Evolutionary conservation across 2,329 filamentous ascomycete species (phyloP), one percentile per base, ranked within the genome.

Genomic region (Penicillium concentricum): DNA sequence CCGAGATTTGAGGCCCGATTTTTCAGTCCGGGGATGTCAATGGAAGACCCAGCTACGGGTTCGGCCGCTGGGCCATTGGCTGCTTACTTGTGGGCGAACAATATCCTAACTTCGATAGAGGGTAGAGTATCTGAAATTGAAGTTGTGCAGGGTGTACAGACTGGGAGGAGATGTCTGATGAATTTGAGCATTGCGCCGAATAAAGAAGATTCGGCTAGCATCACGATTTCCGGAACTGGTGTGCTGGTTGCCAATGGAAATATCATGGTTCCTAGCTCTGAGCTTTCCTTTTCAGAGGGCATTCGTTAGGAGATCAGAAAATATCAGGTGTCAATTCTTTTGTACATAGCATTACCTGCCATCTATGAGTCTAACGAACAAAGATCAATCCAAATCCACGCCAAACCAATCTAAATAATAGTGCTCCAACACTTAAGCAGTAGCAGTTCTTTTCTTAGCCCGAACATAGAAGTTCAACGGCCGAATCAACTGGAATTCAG

Each of bases 381-480:
- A 38, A 18, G 4, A 32, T 32, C 26, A 38, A 16, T 18, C 46
- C 46, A 6, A 30, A 28, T 39, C 34, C 39, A 39, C 46, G 22
- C 46, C 46, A 24, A 15, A 15, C 16, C n/a, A 28, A 28, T 39
- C 22, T 38, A 49, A 26, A 49, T 16, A 24, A 34, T 6, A 47
- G 22, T 47, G 13, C 18, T 35, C 13, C n/a, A 16, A 32, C 18
- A 35, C 18, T 47, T 47, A 47, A 24, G 15, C 30, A 35, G 44
- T n/a, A 20, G 30, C 9, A 16, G 18, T 46, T 10, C 37, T 57
- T 41, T 37, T 54, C 46, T 57, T 65, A 3, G 60, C 56, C 13
- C 61, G 20, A 5, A 62, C 58, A 53, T 65, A 64, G 30, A 65
- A 64, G 50, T 62, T 65, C 41, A 62, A 49, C 13, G 60, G 61